Percentiles rank a stretch among this genome's conserved stretches.
Conservation (phyloP, 257 asterid species). For the Capsicum baccatum region DNA sequence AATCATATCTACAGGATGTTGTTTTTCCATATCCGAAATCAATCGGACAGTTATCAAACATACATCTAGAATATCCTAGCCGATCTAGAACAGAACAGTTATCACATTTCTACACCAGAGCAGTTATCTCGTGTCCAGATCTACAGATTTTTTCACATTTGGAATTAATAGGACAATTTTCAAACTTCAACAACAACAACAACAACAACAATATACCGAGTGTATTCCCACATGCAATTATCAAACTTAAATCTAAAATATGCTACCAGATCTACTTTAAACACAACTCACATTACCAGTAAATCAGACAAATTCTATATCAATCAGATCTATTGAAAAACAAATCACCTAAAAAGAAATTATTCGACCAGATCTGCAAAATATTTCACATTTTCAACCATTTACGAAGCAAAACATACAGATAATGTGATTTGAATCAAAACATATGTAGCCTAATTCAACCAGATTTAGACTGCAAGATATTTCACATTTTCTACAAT, state of each 20-base stretch:
- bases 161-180: background rate
- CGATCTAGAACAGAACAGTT: background rate
- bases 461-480: no score
- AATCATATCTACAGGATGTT: background rate
- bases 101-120: background rate
- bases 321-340: background rate
- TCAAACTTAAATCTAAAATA: no score
- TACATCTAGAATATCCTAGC: background rate
- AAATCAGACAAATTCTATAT: background rate
- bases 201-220: no score
- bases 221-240: no score
- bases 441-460: no score
- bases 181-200: no score
- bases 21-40: background rate
- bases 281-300: background rate
- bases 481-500: no score
- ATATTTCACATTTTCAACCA: background rate
- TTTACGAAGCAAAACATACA: background rate
- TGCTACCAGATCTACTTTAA: background rate
- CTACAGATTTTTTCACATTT: background rate
- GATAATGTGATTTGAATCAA: no score
- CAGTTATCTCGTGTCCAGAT: no score
- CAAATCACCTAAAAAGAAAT: background rate
- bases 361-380: slow-evolving; percentile 2
- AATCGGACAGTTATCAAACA: background rate